Evolutionary conservation across 495 filamentous ascomycete genomes (phyloP).

Genomic region (Parmelia sp.): DNA sequence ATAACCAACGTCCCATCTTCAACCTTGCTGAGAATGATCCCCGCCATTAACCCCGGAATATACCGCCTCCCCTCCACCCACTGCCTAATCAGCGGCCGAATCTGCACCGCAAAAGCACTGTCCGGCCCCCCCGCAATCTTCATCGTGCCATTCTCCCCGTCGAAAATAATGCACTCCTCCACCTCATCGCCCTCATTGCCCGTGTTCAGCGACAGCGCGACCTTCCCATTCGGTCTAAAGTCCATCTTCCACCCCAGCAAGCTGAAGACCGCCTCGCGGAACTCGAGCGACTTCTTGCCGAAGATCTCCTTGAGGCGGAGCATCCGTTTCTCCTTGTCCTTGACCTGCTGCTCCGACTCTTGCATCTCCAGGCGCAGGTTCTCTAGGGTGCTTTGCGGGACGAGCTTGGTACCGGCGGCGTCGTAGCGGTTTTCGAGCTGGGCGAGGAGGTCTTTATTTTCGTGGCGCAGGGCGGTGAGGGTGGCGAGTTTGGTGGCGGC

Average conservation of each 20-base stretch:
- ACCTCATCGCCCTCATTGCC: conserved; percentile 55
- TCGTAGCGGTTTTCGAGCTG: conserved; percentile 54
- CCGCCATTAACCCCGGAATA: conserved; percentile 58
- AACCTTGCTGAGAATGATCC: conserved; percentile 21
- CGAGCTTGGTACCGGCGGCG: conserved; percentile 39
- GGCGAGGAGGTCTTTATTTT: conserved; percentile 75
- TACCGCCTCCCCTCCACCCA: conserved; percentile 89
- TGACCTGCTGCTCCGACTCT: conserved; percentile 64
- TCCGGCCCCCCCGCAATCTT: conserved; percentile 88
- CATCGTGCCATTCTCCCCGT: conserved; percentile 94
- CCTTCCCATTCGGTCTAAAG: conserved; percentile 88
- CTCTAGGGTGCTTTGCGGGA: conserved; percentile 74
- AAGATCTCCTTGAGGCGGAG: conserved; percentile 85
- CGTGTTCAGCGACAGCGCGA: conserved; percentile 59
- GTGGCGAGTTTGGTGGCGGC: conserved; percentile 77
- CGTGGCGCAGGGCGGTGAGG: conserved; percentile 65
- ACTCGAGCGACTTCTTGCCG: conserved; percentile 79
- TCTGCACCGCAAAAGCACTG: conserved; percentile 76
- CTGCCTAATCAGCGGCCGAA: conserved; percentile 75
- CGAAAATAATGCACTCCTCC: conserved; percentile 88
- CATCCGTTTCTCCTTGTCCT: conserved; percentile 76
- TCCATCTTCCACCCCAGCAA: conserved; percentile 88
- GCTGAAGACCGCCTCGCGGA: conserved; percentile 84
- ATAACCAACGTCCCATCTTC: conserved; percentile 22
- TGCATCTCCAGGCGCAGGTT: conserved; percentile 63